These are phyloP conservation scores for Cenchrus americanus DNA, from an alignment of 176 grass and related monocot genomes.

Conservation along the genomic window DNA sequence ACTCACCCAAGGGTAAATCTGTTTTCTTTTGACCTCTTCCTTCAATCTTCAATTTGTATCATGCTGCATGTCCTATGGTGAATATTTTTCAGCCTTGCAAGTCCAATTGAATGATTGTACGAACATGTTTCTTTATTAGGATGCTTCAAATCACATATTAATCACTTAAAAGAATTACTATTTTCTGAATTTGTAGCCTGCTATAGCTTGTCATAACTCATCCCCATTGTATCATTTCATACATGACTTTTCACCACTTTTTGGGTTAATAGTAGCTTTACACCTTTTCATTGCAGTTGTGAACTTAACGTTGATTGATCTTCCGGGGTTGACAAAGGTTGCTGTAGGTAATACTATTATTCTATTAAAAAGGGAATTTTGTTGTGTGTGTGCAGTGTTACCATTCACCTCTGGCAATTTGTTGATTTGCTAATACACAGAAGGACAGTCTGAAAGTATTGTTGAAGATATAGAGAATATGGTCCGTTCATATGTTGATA, in stretches of 20 bases:
- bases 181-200: background rate
- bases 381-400: background rate
- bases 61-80: background rate
- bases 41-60: slow-evolving; percentile 14
- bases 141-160: background rate
- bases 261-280: background rate
- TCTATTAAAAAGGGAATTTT: background rate
- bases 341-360: slow-evolving; percentile 61
- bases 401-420: slow-evolving; percentile 2
- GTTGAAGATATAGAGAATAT: slow-evolving; percentile 84
- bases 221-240: background rate
- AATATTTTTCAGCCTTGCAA: background rate
- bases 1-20: slow-evolving; percentile 60
- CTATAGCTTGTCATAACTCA: background rate
- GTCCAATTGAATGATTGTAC: slow-evolving; percentile 4
- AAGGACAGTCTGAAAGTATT: slow-evolving; percentile 79
- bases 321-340: slow-evolving; percentile 83
- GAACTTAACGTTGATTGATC: slow-evolving; percentile 86
- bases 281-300: slow-evolving; percentile 64
- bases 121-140: background rate
- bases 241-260: background rate
- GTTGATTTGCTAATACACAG: slow-evolving; percentile 49
- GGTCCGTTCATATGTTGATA: slow-evolving; percentile 72
- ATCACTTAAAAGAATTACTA: background rate
- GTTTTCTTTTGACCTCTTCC: slow-evolving; percentile 27